Base-by-base conservation (phyloP, 257 asterid genomes). In the Salvia splendens region DNA sequence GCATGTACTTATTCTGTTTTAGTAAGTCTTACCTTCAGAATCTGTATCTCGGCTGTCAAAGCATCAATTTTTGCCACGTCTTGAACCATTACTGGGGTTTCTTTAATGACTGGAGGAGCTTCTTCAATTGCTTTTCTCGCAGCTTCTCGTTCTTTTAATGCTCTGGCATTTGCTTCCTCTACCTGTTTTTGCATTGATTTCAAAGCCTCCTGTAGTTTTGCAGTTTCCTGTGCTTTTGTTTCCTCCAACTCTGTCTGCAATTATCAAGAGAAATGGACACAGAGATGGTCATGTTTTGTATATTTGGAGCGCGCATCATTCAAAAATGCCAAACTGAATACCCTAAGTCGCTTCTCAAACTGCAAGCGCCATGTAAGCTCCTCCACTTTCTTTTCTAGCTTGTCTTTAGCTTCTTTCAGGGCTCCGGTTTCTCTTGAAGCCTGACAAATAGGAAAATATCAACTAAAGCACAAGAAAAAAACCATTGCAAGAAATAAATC, bases 291-390 rank as follows among this genome's bases (percentile, higher is more conserved):
- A 78, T 69, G 68, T 33, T 38, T 52, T 53, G 59, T 52, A 42
- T 36, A 76, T 61, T 9, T 61, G 65, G 14, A 56, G 47, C 47
- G 59, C 38, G 64, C 49, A 45, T 65, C 70, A 78, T 43, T 45
- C 55, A 30, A 11, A 70, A 20, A 20, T 50, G 46, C 65, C 59
- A 50, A 55, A 74, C 55, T 38, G 30, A 32, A 80, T 62, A 94
- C 99, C 94, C 98, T 89, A 42, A 94, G 68, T 70, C 96, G 82
- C 83, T 89, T 94, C 87, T 94, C 98, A 71, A 94, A 85, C 82
- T 91, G 99, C 83, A 94, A 67, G 70, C 99, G 89, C 99, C 99
- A 94, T 3, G 99, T 84, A 48, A 94, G 97, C 79, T 94, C 99
- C 82, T 94, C 99, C 50, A 94, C 99, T 77, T 89, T 92, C 95